phyloP scores from a whole-genome alignment of 257 asterid species.

The Solanum arcanum region DNA sequence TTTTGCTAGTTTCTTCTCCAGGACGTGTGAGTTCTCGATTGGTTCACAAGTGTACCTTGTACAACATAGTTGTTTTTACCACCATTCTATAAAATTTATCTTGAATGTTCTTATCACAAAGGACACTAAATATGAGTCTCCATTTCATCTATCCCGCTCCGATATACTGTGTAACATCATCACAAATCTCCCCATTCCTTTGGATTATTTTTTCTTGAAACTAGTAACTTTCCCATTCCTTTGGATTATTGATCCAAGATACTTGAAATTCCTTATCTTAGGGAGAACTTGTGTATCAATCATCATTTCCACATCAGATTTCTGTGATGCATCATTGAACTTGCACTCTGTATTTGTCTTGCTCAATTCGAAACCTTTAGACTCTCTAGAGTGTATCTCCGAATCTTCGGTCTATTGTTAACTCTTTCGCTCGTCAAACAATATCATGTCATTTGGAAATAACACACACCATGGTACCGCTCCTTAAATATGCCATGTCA shows the following conservation, averaged over 20 bases:
- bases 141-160: not conserved
- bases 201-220: not conserved
- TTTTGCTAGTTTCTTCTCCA: not conserved
- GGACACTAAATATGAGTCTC: not conserved
- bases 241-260: not conserved
- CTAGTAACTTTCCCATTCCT: not conserved
- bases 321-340: not conserved
- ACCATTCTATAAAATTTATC: not conserved
- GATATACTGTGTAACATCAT: not conserved
- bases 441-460: too few relatives aligned
- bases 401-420: not conserved
- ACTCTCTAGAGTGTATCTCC: not conserved
- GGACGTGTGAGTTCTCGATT: not conserved
- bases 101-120: not conserved
- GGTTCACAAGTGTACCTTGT: not conserved
- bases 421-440: not conserved
- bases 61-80: not conserved
- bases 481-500: not conserved
- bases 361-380: not conserved
- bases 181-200: not conserved
- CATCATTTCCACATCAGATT: not conserved
- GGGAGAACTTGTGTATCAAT: not conserved
- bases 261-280: not conserved
- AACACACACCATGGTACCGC: not conserved
- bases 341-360: not conserved